Percentiles rank a stretch among this genome's conserved stretches.
phyloP scores from a whole-genome alignment of 371 early-diverging fungal genomes.

The Apophysomyces sp. region DNA sequence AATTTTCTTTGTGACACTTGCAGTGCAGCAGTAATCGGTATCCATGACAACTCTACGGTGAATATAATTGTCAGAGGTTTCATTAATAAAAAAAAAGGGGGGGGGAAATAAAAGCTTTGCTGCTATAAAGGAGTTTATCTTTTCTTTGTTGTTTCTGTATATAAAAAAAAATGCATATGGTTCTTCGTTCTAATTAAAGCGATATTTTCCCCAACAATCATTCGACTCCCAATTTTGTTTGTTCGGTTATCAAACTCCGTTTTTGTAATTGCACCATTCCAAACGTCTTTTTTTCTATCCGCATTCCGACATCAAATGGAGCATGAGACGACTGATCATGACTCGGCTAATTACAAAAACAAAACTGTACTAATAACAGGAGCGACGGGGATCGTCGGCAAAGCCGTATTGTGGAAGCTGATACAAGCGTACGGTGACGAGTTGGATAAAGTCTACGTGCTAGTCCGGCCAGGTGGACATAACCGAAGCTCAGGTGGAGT shows the following conservation, averaged over 20 bases:
- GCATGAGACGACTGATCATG: background rate
- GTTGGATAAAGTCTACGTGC: slow-evolving; percentile 23
- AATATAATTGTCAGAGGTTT: too few species aligned
- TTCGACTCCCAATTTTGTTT: background rate
- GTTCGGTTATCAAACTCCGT: background rate
- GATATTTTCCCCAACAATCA: too few species aligned
- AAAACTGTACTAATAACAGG: slow-evolving; percentile 49
- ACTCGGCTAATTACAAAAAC: slow-evolving; percentile 14
- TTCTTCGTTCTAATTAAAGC: too few species aligned
- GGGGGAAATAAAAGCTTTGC: too few species aligned
- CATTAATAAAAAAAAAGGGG: too few species aligned
- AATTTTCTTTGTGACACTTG: too few species aligned
- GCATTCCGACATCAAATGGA: background rate
- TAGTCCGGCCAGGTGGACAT: slow-evolving; percentile 28
- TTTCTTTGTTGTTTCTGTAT: too few species aligned
- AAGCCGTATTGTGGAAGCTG: slow-evolving; percentile 49
- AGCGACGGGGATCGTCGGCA: slow-evolving; percentile 57
- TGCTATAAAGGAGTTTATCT: too few species aligned
- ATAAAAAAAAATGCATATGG: too few species aligned
- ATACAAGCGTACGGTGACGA: slow-evolving; percentile 19
- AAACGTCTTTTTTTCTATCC: background rate
- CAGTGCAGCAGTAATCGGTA: too few species aligned
- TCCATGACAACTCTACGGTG: too few species aligned
- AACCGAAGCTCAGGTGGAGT: slow-evolving; percentile 19
- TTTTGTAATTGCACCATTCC: background rate